phyloP scores from a whole-genome alignment of 306 rosid species.

The Aeschynomene evenia region DNA sequence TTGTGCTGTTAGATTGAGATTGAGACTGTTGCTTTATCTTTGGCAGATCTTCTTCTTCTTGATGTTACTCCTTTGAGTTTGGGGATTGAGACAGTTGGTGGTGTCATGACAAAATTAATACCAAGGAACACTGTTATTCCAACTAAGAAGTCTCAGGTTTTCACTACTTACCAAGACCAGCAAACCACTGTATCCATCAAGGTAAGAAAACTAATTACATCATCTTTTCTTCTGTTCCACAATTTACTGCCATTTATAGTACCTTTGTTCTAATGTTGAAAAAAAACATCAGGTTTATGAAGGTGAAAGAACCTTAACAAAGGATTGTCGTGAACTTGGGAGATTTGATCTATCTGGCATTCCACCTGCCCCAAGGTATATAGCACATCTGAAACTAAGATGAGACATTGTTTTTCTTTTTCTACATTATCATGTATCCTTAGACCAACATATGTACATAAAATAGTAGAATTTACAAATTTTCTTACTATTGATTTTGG shows the following conservation, averaged over 20 bases:
- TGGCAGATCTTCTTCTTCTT: constrained; percentile 43
- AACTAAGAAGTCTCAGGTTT: constrained; percentile 51
- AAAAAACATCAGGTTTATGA: constrained; percentile 36
- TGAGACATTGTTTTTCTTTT: background rate
- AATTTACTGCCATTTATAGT: background rate
- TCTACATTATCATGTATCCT: background rate
- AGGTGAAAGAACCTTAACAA: constrained; percentile 56
- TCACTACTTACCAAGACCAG: constrained; percentile 58
- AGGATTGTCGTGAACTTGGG: constrained; percentile 55
- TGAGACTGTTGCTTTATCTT: background rate
- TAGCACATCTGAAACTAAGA: background rate
- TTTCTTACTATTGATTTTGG: background rate
- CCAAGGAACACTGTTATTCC: constrained; percentile 57
- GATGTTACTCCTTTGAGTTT: constrained; percentile 58
- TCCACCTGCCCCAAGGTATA: constrained; percentile 64
- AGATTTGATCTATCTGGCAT: constrained; percentile 50
- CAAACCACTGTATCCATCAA: constrained; percentile 52
- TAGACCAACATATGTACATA: background rate
- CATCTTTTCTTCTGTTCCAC: background rate
- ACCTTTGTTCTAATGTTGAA: background rate
- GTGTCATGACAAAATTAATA: constrained; percentile 62
- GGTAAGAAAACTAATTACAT: constrained; percentile 8
- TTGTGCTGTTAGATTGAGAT: background rate
- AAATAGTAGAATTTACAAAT: background rate
- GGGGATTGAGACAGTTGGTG: constrained; percentile 60